These are phyloP conservation scores for Anthostomella pinea DNA, from an alignment of 2,329 filamentous ascomycete genomes.

Conservation along the genomic window DNA sequence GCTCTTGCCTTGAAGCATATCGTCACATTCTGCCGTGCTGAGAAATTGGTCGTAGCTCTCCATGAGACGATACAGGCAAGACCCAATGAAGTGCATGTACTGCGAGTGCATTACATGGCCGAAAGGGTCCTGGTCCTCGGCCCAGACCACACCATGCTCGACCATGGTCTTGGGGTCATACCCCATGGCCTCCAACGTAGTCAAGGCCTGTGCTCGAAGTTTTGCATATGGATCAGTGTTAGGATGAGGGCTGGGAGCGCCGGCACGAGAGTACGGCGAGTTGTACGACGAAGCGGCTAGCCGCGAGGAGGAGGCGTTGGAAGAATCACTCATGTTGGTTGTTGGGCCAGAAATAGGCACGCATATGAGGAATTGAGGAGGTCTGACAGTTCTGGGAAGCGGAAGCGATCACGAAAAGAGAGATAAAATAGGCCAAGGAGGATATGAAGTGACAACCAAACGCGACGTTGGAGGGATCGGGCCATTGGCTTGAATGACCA, in stretches of 20 bases:
- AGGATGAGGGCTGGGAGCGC: constrained; percentile 18
- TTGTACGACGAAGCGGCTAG: constrained; percentile 17
- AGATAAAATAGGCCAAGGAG: no score
- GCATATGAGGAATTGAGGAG: no score
- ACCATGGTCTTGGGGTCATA: constrained; percentile 17
- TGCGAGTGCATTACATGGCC: constrained; percentile 26
- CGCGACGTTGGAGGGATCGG: no score
- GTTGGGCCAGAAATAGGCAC: no score
- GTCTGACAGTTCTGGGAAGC: no score
- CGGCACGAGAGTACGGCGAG: constrained; percentile 15
- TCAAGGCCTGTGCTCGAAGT: constrained; percentile 13
- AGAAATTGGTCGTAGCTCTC: constrained; percentile 26
- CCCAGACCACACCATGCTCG: constrained; percentile 24
- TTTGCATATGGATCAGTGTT: constrained; percentile 16
- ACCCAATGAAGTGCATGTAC: constrained; percentile 22
- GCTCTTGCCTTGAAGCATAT: constrained; percentile 18
- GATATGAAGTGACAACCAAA: no score
- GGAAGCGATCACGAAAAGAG: no score
- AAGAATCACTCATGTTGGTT: no score
- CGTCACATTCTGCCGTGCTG: constrained; percentile 20
- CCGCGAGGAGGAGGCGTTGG: no score
- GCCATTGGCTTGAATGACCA: no score
- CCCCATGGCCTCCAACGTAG: constrained; percentile 17
- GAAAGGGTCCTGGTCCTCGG: constrained; percentile 26
- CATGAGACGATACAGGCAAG: constrained; percentile 22